Evolutionary conservation across 2,329 filamentous ascomycete genomes (phyloP).

Genomic region (Fusarium dlaminii): DNA sequence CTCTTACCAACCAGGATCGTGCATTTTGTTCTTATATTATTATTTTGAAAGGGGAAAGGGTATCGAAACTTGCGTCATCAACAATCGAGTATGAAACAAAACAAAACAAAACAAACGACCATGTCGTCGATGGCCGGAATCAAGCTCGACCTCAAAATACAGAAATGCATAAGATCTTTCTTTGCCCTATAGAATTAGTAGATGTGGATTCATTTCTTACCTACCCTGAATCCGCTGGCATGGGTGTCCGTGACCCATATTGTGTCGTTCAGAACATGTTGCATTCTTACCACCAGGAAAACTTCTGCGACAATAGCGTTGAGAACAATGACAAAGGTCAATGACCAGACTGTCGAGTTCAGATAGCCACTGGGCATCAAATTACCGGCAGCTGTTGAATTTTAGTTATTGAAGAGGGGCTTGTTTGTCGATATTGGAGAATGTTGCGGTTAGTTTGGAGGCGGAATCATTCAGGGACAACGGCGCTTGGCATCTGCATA

Average conservation of each 20-base stretch:
- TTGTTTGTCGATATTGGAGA: slow-evolving; percentile 3
- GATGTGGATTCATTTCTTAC: slow-evolving; percentile 9
- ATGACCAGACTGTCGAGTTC: neutral
- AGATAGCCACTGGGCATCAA: neutral
- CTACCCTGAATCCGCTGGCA: slow-evolving; percentile 19
- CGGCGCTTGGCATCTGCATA: slow-evolving; percentile 61
- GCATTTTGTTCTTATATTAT: slow-evolving; percentile 16
- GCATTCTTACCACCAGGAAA: slow-evolving; percentile 40
- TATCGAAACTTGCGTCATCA: slow-evolving; percentile 39
- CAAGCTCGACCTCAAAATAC: neutral
- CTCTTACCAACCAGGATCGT: slow-evolving; percentile 27
- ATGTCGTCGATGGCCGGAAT: slow-evolving; percentile 1
- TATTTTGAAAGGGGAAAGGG: slow-evolving; percentile 31
- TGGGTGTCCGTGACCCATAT: neutral
- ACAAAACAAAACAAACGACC: slow-evolving; percentile 18
- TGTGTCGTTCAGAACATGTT: slow-evolving; percentile 4
- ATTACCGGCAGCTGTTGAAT: slow-evolving; percentile 15
- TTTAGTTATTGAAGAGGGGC: slow-evolving; percentile 11
- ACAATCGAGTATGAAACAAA: slow-evolving; percentile 1
- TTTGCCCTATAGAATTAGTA: slow-evolving; percentile 36
- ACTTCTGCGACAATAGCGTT: slow-evolving; percentile 3
- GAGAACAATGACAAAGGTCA: neutral
- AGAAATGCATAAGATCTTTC: slow-evolving; percentile 5
- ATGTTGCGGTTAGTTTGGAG: slow-evolving; percentile 31
- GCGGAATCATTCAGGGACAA: slow-evolving; percentile 48